A percentile compares a stretch with the other conserved stretches of the same genome.
These are phyloP conservation scores for Rhodotorula sp. DNA, from an alignment of 1,284 basidiomycete species.

Conservation along the genomic window DNA sequence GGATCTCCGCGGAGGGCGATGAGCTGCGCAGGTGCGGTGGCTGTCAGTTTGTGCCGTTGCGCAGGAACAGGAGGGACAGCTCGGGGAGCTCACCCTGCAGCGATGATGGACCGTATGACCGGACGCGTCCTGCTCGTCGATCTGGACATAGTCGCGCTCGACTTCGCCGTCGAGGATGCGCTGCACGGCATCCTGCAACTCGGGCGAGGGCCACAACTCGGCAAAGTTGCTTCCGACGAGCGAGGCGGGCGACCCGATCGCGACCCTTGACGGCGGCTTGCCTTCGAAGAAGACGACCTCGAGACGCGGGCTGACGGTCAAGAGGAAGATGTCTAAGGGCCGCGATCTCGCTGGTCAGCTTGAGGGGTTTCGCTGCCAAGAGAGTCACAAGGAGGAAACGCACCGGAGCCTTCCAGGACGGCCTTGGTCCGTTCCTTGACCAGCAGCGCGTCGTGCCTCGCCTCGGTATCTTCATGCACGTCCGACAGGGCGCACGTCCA, in stretches of 20 bases:
- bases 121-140: not conserved
- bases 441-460: constrained; percentile 27
- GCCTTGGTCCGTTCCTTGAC: constrained; percentile 35
- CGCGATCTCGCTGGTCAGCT: not conserved
- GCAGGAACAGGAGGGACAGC: not conserved
- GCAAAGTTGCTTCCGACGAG: not conserved
- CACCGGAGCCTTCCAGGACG: constrained; percentile 31
- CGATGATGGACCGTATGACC: constrained; percentile 1
- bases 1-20: constrained; percentile 25
- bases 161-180: constrained; percentile 18
- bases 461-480: constrained; percentile 19
- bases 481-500: constrained; percentile 44
- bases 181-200: constrained; percentile 4
- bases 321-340: constrained; percentile 9
- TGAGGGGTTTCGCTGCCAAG: not conserved
- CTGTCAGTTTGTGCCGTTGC: too few relatives aligned
- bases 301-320: constrained; percentile 4
- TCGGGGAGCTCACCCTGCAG: constrained; percentile 15
- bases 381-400: not conserved
- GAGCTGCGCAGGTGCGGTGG: not conserved
- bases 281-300: constrained; percentile 18
- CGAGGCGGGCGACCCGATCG: not conserved
- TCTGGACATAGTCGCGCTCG: not conserved
- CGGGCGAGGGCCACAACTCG: constrained; percentile 2
- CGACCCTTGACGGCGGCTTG: not conserved